These are phyloP conservation scores for Fomitopsis pulvina DNA, from an alignment of 768 basidiomycete genomes.

Conservation along the genomic window DNA sequence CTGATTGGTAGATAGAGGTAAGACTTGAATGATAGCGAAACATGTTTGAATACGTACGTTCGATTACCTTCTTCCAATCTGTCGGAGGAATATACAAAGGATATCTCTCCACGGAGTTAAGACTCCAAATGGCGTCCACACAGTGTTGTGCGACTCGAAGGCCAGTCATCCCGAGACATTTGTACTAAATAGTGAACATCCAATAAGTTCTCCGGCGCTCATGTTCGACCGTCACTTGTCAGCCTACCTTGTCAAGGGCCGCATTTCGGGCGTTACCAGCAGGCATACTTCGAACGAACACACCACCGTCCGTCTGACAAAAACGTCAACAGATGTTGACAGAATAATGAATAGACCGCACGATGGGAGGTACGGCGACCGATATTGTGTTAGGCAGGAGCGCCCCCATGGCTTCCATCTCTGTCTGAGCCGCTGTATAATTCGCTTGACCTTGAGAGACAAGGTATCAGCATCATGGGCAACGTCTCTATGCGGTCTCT, in stretches of 20 bases:
- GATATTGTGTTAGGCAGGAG: slow-evolving; percentile 4
- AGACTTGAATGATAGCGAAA: neutral
- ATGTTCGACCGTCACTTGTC: no score
- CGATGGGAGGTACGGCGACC: slow-evolving; percentile 6
- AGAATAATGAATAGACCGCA: neutral
- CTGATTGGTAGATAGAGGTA: neutral
- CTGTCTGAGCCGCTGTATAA: slow-evolving; percentile 7
- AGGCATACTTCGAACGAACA: slow-evolving; percentile 7
- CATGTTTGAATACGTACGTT: neutral
- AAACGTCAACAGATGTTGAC: neutral
- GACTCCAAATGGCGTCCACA: slow-evolving; percentile 8
- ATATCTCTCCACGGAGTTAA: neutral
- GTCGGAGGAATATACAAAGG: slow-evolving; percentile 5
- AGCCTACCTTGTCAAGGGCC: slow-evolving; percentile 3
- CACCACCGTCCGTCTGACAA: slow-evolving; percentile 6
- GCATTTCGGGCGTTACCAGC: slow-evolving; percentile 1
- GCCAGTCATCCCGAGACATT: slow-evolving; percentile 5
- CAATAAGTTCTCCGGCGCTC: no score
- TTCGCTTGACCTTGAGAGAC: slow-evolving; percentile 8
- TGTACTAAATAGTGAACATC: neutral
- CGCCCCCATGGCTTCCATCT: slow-evolving; percentile 6
- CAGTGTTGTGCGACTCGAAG: slow-evolving; percentile 3
- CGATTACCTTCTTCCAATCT: slow-evolving; percentile 3
- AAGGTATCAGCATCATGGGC: neutral
- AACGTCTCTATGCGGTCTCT: neutral